These are phyloP conservation scores for Crithidia acanthocephali DNA, from an alignment of 208 protist genomes.

Conservation along the genomic window DNA sequence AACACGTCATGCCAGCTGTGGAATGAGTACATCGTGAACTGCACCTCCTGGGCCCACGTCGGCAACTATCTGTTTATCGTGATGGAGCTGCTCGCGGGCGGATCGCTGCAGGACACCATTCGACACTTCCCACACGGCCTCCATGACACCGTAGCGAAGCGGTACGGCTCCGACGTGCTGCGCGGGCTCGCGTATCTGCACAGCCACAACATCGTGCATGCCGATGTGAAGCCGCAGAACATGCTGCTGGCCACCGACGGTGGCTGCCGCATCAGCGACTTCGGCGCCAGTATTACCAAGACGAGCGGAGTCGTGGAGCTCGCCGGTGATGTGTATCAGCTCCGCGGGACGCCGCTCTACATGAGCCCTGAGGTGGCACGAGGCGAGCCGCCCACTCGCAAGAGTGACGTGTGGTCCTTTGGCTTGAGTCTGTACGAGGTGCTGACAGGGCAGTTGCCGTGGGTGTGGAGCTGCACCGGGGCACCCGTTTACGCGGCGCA, in stretches of 20 bases:
- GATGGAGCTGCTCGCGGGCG: conserved; percentile 86
- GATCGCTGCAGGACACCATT: conserved; percentile 75
- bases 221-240: conserved; percentile 92
- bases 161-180: conserved; percentile 61
- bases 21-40: conserved; percentile 55
- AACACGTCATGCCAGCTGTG: conserved; percentile 54
- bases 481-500: conserved; percentile 5
- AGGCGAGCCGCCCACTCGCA: conserved; percentile 43
- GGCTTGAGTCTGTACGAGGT: conserved; percentile 70
- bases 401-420: conserved; percentile 80
- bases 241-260: conserved; percentile 78
- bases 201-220: conserved; percentile 72
- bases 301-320: conserved; percentile 30
- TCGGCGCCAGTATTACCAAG: conserved; percentile 87
- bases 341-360: conserved; percentile 72
- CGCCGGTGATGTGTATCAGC: conserved; percentile 37
- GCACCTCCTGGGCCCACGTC: conserved; percentile 45
- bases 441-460: conserved; percentile 72
- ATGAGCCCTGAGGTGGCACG: conserved; percentile 69
- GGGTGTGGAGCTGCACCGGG: conserved; percentile 32
- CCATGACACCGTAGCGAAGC: conserved; percentile 38
- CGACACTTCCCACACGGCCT: conserved; percentile 53
- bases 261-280: conserved; percentile 83
- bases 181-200: conserved; percentile 84
- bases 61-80: conserved; percentile 42